Percentiles rank a stretch among this genome's conserved stretches.
Evolutionary conservation across 805 yeast genomes (phyloP).

Genomic region (Starmerella potacharoeniae): DNA sequence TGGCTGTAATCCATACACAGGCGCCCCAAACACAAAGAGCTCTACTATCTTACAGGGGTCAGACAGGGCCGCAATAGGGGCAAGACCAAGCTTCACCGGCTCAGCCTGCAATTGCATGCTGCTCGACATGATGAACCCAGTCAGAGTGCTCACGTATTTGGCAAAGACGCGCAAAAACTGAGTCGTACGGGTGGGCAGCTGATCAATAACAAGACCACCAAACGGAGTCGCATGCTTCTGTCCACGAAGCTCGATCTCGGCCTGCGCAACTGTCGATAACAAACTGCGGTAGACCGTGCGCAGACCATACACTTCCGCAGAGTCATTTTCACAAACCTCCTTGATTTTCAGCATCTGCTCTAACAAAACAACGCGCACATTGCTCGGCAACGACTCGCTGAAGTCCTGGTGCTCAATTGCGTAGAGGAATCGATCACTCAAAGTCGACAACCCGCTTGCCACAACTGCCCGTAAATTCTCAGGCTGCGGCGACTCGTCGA

Average conservation of each 20-base stretch:
- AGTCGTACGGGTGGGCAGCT: slow-evolving; percentile 24
- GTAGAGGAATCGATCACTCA: slow-evolving; percentile 6
- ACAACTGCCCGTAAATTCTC: background rate
- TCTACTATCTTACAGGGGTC: slow-evolving; percentile 11
- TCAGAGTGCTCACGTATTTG: slow-evolving; percentile 16
- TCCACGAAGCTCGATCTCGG: slow-evolving; percentile 22
- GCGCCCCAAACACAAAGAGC: slow-evolving; percentile 11
- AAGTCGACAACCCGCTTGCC: background rate
- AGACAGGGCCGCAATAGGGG: background rate
- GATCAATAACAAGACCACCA: slow-evolving; percentile 41
- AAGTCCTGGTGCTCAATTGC: slow-evolving; percentile 12
- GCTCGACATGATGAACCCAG: slow-evolving; percentile 14
- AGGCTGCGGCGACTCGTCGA: background rate
- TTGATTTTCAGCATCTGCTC: slow-evolving; percentile 17
- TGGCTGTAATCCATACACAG: slow-evolving; percentile 6
- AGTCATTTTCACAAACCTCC: background rate
- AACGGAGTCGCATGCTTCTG: slow-evolving; percentile 18
- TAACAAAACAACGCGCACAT: slow-evolving; percentile 13
- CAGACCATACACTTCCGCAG: slow-evolving; percentile 10
- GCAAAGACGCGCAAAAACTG: slow-evolving; percentile 21
- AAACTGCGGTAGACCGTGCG: slow-evolving; percentile 9
- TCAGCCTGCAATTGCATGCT: slow-evolving; percentile 5
- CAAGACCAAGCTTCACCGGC: slow-evolving; percentile 2
- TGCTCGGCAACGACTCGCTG: slow-evolving; percentile 8
- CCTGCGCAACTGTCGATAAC: slow-evolving; percentile 10